Conservation (phyloP, 495 filamentous ascomycete genomes). For the Cudoniella acicularis region DNA sequence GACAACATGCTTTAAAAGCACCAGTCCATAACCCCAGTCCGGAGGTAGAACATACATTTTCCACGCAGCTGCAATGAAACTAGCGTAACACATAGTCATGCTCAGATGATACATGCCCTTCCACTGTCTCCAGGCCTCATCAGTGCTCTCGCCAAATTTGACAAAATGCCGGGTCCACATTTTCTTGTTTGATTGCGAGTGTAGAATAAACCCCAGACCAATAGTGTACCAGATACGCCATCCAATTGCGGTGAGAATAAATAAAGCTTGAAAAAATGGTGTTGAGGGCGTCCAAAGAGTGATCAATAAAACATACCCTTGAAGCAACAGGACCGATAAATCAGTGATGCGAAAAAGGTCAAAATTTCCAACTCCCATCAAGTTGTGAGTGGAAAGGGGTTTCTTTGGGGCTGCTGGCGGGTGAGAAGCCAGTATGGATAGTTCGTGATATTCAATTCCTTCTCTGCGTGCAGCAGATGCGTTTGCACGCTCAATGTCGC, state of each 20-base stretch:
- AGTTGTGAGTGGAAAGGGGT: conserved; percentile 70
- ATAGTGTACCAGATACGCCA: conserved; percentile 93
- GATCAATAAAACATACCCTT: conserved; percentile 67
- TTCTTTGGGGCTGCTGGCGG: conserved; percentile 17
- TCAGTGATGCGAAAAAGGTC: conserved; percentile 86
- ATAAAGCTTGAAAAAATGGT: conserved; percentile 65
- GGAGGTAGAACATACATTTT: conserved; percentile 88
- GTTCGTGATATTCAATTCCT: conserved; percentile 28
- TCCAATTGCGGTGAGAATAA: conserved; percentile 71
- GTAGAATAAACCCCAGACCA: conserved; percentile 81
- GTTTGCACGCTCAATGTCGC: conserved; percentile 33
- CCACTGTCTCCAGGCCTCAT: conserved; percentile 97
- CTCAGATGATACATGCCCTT: conserved; percentile 93
- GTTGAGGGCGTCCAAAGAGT: conserved; percentile 77
- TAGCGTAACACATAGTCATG: conserved; percentile 81
- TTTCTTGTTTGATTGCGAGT: conserved; percentile 82
- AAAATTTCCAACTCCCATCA: conserved; percentile 82
- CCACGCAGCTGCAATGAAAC: conserved; percentile 88
- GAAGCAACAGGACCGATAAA: conserved; percentile 68
- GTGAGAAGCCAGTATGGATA: conserved; percentile 1
- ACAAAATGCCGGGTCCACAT: conserved; percentile 95
- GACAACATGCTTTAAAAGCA: conserved; percentile 80
- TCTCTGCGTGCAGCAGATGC: conserved; percentile 35
- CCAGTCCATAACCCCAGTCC: conserved; percentile 81
- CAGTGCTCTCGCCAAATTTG: conserved; percentile 85